phyloP scores from a whole-genome alignment of 371 early-diverging fungal species.

The Zychaea mexicana region DNA sequence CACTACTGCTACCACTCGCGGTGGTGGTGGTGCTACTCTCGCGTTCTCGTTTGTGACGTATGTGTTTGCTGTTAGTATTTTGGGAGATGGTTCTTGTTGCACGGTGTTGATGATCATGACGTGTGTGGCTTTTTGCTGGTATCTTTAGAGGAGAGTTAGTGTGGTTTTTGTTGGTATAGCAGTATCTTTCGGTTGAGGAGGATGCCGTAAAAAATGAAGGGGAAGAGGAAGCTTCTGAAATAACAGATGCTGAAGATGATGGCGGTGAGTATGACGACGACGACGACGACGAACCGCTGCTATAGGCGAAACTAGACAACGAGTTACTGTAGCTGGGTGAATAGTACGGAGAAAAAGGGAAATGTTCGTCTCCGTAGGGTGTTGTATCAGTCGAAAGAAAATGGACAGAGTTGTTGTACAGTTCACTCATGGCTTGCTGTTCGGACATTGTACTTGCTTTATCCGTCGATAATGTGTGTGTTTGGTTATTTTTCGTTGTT shows the following conservation, averaged over 20 bases:
- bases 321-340: background rate
- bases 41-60: background rate
- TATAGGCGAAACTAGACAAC: background rate
- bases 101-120: background rate
- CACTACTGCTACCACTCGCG: background rate
- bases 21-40: background rate
- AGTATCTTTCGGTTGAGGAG: background rate
- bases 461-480: background rate
- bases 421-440: background rate
- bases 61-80: no score
- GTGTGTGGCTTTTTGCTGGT: background rate
- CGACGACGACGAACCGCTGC: background rate
- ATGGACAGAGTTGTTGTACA: slow-evolving; percentile 4
- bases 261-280: background rate
- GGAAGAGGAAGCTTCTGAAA: background rate
- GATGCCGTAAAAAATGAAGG: background rate
- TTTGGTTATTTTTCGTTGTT: background rate
- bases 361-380: slow-evolving; percentile 4
- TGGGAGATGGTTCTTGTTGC: no score
- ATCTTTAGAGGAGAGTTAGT: background rate
- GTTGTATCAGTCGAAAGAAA: background rate
- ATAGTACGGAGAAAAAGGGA: slow-evolving; percentile 9
- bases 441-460: background rate
- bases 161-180: no score
- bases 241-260: slow-evolving; percentile 2